These are phyloP conservation scores for Zygotorulaspora danielsina DNA, from an alignment of 805 yeast species.

Conservation along the genomic window DNA sequence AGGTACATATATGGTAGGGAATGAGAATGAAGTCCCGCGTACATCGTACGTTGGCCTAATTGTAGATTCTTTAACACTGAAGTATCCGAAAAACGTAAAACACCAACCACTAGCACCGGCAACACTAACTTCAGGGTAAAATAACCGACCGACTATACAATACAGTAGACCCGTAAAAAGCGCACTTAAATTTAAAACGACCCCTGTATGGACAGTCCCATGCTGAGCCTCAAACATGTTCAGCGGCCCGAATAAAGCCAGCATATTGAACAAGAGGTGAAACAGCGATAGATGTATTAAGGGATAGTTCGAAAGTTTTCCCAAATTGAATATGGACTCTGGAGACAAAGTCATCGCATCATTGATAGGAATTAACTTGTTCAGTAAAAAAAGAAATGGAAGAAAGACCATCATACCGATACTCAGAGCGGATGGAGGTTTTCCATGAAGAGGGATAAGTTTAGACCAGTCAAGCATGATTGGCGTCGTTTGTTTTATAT, in stretches of 20 bases:
- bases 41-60: constrained; percentile 41
- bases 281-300: constrained; percentile 58
- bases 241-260: constrained; percentile 56
- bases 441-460: constrained; percentile 19
- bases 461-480: constrained; percentile 12
- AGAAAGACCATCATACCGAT: constrained; percentile 58
- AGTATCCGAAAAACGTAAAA: constrained; percentile 61
- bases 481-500: not conserved
- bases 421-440: constrained; percentile 55
- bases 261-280: constrained; percentile 58
- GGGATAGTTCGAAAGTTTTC: constrained; percentile 56
- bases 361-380: constrained; percentile 12
- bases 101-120: constrained; percentile 73
- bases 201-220: constrained; percentile 84
- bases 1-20: constrained; percentile 63
- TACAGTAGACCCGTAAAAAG: constrained; percentile 63
- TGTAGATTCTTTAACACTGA: constrained; percentile 46
- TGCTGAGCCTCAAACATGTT: constrained; percentile 62
- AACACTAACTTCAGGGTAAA: constrained; percentile 51
- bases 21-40: constrained; percentile 37
- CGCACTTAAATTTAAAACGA: constrained; percentile 69
- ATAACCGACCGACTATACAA: constrained; percentile 42
- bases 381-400: constrained; percentile 41
- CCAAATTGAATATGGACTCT: constrained; percentile 12
- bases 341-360: constrained; percentile 16